These are phyloP conservation scores for Stromatinia cepivora DNA, from an alignment of 2,329 filamentous ascomycete species.

Conservation along the genomic window DNA sequence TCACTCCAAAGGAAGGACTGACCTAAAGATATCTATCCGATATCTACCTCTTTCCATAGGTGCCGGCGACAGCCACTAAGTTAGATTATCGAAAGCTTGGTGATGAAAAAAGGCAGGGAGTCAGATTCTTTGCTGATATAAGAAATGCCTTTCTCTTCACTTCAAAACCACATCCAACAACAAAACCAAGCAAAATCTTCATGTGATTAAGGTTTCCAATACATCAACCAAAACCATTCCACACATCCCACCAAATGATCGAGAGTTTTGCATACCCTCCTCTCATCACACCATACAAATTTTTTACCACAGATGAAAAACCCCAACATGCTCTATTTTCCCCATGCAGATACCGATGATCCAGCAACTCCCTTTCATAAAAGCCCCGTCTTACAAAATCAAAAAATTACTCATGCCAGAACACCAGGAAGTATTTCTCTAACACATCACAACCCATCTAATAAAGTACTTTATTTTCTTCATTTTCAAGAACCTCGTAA, in stretches of 20 bases:
- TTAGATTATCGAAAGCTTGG: background rate
- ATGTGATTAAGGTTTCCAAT: background rate
- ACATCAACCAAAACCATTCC: background rate
- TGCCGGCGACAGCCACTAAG: background rate
- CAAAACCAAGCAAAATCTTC: background rate
- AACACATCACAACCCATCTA: background rate
- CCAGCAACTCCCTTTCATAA: background rate
- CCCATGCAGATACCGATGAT: background rate
- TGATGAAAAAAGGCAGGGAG: background rate
- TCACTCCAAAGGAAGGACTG: background rate
- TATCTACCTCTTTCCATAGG: background rate
- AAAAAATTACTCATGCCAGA: background rate
- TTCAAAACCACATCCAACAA: background rate
- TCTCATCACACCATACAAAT: background rate
- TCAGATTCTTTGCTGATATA: background rate
- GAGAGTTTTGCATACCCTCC: background rate
- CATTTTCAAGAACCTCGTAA: background rate
- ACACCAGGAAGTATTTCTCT: background rate
- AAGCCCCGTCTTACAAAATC: background rate
- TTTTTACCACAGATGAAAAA: background rate
- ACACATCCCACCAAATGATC: background rate
- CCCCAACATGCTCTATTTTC: background rate
- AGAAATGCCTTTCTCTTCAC: fast-evolving
- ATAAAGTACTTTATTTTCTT: background rate
- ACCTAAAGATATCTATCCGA: background rate